Base-by-base conservation (phyloP, 139 green algal genomes). In the Coelastrella sp. region DNA sequence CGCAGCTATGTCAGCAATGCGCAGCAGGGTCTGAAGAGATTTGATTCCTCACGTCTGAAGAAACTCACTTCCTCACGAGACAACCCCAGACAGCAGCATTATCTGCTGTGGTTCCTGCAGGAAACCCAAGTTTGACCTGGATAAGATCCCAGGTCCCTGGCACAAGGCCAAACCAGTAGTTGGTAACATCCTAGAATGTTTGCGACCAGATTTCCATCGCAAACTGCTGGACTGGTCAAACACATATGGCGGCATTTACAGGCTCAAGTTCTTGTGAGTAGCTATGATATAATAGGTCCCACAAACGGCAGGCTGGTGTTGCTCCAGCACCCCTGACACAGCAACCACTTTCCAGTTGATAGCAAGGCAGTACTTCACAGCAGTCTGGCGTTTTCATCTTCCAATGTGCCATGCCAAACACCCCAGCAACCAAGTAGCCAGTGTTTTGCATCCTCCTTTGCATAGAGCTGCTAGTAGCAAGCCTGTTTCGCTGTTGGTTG, bases 81-180 rank as follows among this genome's bases (percentile, higher is more conserved):
- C 11, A 71, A 71, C 11, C 8, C 61, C 61, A 71, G 10, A 71
- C 61, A 71, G 8, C 61, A 19, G 32, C 74, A 16, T 20, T 7
- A 3, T 19, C 7, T 76, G 68, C 68, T 76, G 68, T 32, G 16
- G 61, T 19, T 7, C 22, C 13, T 83, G 77, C 77, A 83, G 77
- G 54, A 83, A 64, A 6, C 77, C 77, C 79, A 74, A 74, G 5
- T 87, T 86, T 73, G 88, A 91, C 65, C 79, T 91, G 54, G 88
- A 91, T 64, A 93, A 85, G 54, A 88, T 96, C 10, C 94, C 94
- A 7, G 94, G 94, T 0, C 94, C 94, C 66, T 93, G 92, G 92
- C 65, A 19, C 2, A 47, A 89, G 5, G 91, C 75, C 7, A 83
- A 90, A 80, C 92, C 92, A 4, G 10, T 95, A 14, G 61, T 96